Conservation (phyloP, 768 basidiomycete species). For the Pleurotus platypus region DNA sequence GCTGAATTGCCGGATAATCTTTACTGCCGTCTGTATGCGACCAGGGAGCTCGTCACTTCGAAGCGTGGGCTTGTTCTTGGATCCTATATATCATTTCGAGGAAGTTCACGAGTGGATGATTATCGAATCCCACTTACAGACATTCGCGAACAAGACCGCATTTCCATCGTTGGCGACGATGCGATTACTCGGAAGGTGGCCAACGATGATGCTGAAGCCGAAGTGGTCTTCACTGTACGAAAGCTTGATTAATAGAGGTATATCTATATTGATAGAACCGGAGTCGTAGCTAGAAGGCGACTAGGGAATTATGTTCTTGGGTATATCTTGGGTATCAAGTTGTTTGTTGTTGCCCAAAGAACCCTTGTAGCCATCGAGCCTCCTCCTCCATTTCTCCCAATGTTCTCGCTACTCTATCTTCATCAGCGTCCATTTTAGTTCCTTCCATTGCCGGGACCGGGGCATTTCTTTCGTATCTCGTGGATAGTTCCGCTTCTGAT, state of each 20-base stretch:
- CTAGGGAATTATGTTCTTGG: too few species aligned
- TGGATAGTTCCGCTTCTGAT: constrained; percentile 49
- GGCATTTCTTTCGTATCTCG: constrained; percentile 19
- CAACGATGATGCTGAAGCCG: constrained; percentile 29
- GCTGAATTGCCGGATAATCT: constrained; percentile 56
- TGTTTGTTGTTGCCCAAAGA: constrained; percentile 38
- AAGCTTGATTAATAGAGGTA: constrained; percentile 28
- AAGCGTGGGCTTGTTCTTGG: constrained; percentile 46
- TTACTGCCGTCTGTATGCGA: constrained; percentile 31
- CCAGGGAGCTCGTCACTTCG: constrained; percentile 28
- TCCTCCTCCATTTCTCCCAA: constrained; percentile 79
- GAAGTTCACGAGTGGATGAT: constrained; percentile 34
- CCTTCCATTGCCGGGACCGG: constrained; percentile 25
- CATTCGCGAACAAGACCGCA: constrained; percentile 2
- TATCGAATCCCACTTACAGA: constrained; percentile 29
- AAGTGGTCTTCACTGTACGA: constrained; percentile 30
- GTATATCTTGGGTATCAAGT: neutral
- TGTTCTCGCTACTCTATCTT: constrained; percentile 56
- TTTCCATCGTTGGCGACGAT: constrained; percentile 46
- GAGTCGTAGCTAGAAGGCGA: neutral
- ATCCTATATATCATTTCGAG: constrained; percentile 39
- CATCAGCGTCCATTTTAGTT: constrained; percentile 68
- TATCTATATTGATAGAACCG: constrained; percentile 19
- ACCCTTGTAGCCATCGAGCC: constrained; percentile 60
- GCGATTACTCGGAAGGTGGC: constrained; percentile 55